Conservation (phyloP, 2,329 filamentous ascomycete genomes). For the Phoma sp. region DNA sequence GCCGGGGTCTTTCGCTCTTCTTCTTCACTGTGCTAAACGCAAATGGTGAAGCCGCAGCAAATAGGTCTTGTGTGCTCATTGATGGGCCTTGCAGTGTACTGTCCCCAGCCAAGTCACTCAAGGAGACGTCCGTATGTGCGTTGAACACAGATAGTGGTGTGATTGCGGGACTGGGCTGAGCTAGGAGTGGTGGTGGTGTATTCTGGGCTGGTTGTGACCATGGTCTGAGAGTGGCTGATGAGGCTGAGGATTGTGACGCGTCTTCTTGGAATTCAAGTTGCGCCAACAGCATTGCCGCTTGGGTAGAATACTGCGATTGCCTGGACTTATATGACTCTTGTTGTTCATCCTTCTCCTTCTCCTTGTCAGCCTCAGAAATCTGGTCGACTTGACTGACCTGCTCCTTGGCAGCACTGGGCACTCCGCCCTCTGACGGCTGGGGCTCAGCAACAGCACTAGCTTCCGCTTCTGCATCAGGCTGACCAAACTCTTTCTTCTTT, state of each 20-base stretch:
- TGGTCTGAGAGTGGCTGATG: conserved; percentile 19
- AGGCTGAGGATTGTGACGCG: conserved; percentile 22
- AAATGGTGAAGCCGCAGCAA: conserved; percentile 51
- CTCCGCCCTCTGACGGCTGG: neutral
- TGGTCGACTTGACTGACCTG: neutral
- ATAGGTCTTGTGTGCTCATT: conserved; percentile 54
- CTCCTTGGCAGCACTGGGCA: neutral
- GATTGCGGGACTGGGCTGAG: conserved; percentile 29
- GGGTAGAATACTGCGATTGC: conserved; percentile 43
- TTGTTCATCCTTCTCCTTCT: neutral
- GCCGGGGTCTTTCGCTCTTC: conserved; percentile 22
- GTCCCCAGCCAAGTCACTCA: neutral
- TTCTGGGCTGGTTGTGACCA: conserved; percentile 25
- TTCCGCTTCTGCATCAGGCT: neutral
- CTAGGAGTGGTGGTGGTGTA: conserved; percentile 22
- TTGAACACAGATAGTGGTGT: conserved; percentile 42
- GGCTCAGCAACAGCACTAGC: neutral
- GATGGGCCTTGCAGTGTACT: conserved; percentile 21
- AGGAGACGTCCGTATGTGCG: conserved; percentile 13
- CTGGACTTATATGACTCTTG: conserved; percentile 16
- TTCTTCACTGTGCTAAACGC: conserved; percentile 52
- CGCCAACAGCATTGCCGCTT: conserved; percentile 44
- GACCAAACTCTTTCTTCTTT: neutral
- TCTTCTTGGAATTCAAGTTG: conserved; percentile 43
- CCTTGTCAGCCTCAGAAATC: neutral